A percentile compares a stretch with the other conserved stretches of the same genome.
phyloP scores from a whole-genome alignment of 768 basidiomycete species.

The Chiua virens region DNA sequence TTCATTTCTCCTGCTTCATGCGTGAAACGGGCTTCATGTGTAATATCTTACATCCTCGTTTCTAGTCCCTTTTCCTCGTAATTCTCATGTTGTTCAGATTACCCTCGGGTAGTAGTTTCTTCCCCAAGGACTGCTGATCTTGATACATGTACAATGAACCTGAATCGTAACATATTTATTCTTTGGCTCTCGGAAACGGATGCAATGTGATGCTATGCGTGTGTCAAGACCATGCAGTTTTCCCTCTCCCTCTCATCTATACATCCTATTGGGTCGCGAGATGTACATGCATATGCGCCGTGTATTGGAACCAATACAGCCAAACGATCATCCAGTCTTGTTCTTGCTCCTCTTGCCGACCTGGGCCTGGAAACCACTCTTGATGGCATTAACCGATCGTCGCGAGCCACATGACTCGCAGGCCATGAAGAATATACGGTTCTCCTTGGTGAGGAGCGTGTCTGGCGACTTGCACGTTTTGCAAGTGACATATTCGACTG shows the following conservation, averaged over 20 bases:
- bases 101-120: background rate
- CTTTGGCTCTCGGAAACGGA: slow-evolving; percentile 8
- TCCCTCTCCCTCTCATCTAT: background rate
- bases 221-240: slow-evolving; percentile 4
- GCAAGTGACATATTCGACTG: slow-evolving; percentile 98
- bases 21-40: background rate
- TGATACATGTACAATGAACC: slow-evolving; percentile 6
- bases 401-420: slow-evolving; percentile 90
- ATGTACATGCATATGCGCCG: background rate
- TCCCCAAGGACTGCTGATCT: slow-evolving; percentile 1
- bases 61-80: slow-evolving; percentile 11
- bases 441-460: slow-evolving; percentile 94
- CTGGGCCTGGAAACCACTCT: slow-evolving; percentile 98
- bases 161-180: slow-evolving; percentile 20
- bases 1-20: slow-evolving; percentile 6
- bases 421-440: slow-evolving; percentile 97
- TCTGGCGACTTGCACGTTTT: slow-evolving; percentile 99
- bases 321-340: slow-evolving; percentile 57
- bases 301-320: slow-evolving; percentile 26
- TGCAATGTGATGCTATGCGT: slow-evolving; percentile 17
- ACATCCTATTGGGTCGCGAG: background rate
- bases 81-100: slow-evolving; percentile 11
- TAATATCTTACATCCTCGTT: slow-evolving; percentile 16
- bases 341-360: slow-evolving; percentile 86
- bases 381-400: slow-evolving; percentile 93